These are phyloP conservation scores for Exophiala xenobiotica DNA, from an alignment of 2,329 filamentous ascomycete species.

Conservation along the genomic window DNA sequence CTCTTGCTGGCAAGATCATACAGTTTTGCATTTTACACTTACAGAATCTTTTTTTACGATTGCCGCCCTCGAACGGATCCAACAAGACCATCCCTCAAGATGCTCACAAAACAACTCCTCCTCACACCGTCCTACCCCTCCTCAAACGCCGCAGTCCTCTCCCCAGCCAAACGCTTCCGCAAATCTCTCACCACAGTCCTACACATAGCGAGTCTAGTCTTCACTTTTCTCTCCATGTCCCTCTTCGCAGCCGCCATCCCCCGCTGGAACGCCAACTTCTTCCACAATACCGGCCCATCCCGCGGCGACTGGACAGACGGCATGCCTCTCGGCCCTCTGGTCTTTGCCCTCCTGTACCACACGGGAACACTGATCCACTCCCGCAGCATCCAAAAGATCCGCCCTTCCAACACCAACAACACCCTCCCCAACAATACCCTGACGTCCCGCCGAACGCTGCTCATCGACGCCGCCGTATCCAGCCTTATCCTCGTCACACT, in stretches of 20 bases:
- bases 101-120: slow-evolving; percentile 11
- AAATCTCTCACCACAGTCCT: slow-evolving; percentile 25
- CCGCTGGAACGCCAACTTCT: slow-evolving; percentile 34
- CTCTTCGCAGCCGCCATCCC: slow-evolving; percentile 34
- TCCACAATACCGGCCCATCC: slow-evolving; percentile 30
- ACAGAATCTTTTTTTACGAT: too few relatives aligned
- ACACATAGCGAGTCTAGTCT: slow-evolving; percentile 26
- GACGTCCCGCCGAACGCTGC: background rate
- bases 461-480: slow-evolving; percentile 21
- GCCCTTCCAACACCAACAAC: too few relatives aligned
- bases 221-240: slow-evolving; percentile 31
- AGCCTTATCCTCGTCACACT: slow-evolving; percentile 26
- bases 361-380: slow-evolving; percentile 14
- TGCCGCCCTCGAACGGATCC: background rate
- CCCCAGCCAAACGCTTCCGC: slow-evolving; percentile 13
- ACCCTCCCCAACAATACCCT: background rate
- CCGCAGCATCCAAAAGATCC: background rate
- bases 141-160: slow-evolving; percentile 7
- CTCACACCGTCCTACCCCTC: slow-evolving; percentile 21
- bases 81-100: background rate
- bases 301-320: slow-evolving; percentile 37
- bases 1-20: background rate
- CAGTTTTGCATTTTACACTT: too few relatives aligned
- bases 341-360: slow-evolving; percentile 22
- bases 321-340: slow-evolving; percentile 33